Conservation (phyloP, 805 yeast species). For the Wickerhamomyces chaumierensis region DNA sequence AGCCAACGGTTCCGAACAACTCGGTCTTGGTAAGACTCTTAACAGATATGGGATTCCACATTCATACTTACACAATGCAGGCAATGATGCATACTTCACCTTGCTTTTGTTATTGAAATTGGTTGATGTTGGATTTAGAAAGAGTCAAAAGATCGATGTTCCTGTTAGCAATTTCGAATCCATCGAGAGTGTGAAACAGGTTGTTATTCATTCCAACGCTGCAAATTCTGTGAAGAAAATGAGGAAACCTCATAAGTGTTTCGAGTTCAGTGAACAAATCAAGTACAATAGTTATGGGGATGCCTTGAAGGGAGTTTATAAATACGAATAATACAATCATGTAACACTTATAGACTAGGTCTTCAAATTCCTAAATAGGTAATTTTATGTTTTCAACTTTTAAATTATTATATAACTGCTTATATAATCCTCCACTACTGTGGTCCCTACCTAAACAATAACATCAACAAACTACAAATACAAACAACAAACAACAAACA, state of each 20-base stretch:
- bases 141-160: constrained; percentile 3
- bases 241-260: background rate
- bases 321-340: too few species aligned
- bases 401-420: too few species aligned
- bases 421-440: too few species aligned
- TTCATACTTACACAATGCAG: constrained; percentile 56
- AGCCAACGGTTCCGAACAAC: constrained; percentile 27
- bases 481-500: too few species aligned
- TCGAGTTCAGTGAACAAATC: background rate
- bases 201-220: background rate
- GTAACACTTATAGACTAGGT: too few species aligned
- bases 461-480: too few species aligned
- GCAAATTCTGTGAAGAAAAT: background rate
- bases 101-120: constrained; percentile 36
- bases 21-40: constrained; percentile 35
- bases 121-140: constrained; percentile 35
- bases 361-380: too few species aligned
- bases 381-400: too few species aligned
- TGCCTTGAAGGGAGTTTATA: background rate
- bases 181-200: background rate
- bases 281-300: background rate
- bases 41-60: constrained; percentile 41
- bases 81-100: constrained; percentile 60
- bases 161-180: background rate
- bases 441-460: too few species aligned